Percentiles rank a stretch among this genome's conserved stretches.
These are phyloP conservation scores for Coprinopsis marcescibilis DNA, from an alignment of 768 basidiomycete genomes.

Conservation along the genomic window DNA sequence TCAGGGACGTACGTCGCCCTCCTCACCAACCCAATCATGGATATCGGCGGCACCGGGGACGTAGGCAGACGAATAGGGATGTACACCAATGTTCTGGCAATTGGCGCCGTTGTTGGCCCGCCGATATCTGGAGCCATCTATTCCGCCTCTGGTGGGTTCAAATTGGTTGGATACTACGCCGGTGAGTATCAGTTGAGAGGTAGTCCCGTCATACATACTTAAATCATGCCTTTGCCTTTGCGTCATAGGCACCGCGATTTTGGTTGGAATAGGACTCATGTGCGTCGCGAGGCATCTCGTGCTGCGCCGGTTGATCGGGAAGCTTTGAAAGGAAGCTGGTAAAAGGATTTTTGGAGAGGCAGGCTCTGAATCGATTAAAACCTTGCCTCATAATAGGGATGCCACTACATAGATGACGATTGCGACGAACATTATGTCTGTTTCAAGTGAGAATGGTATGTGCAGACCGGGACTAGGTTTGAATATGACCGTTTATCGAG, in stretches of 20 bases:
- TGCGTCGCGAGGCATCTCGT: slow-evolving; percentile 19
- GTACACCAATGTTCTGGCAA: slow-evolving; percentile 51
- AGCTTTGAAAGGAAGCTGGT: too few species aligned
- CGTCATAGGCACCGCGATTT: slow-evolving; percentile 17
- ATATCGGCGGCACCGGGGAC: slow-evolving; percentile 54
- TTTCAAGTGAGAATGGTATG: too few species aligned
- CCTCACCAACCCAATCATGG: slow-evolving; percentile 49
- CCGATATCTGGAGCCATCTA: slow-evolving; percentile 72
- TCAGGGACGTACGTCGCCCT: slow-evolving; percentile 61
- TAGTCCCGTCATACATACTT: too few species aligned
- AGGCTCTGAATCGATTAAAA: too few species aligned
- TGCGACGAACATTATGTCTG: too few species aligned
- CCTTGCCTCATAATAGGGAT: too few species aligned
- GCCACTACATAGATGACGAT: too few species aligned
- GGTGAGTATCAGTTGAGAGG: slow-evolving; percentile 24
- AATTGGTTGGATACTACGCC: slow-evolving; percentile 50
- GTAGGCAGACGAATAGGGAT: slow-evolving; percentile 63
- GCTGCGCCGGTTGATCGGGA: neutral
- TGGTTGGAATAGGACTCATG: slow-evolving; percentile 24
- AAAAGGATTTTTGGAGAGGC: too few species aligned
- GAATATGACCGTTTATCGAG: too few species aligned
- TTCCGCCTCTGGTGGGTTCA: slow-evolving; percentile 44
- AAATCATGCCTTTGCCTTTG: neutral
- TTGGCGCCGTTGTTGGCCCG: slow-evolving; percentile 63
- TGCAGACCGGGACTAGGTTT: too few species aligned